phyloP scores from a whole-genome alignment of 768 basidiomycete species.

The Trametopsis cervina region DNA sequence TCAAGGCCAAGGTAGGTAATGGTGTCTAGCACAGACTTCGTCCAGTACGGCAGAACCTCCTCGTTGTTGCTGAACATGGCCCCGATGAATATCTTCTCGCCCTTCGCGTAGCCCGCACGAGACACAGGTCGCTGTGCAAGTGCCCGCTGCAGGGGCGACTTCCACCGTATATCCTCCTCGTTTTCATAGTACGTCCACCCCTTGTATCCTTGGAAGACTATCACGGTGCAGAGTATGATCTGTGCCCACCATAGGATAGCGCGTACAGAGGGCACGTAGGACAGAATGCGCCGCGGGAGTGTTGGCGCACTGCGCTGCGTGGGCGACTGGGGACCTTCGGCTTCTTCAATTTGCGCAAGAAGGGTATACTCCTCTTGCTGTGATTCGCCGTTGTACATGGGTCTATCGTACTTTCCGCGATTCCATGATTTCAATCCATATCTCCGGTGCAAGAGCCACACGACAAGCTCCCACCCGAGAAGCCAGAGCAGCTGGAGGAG shows the following conservation, averaged over 20 bases:
- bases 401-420: too few relatives aligned
- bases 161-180: conserved; percentile 21
- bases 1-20: conserved; percentile 34
- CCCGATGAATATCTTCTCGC: conserved; percentile 31
- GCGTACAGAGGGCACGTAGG: background rate
- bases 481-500: conserved; percentile 7
- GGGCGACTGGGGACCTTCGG: too few relatives aligned
- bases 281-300: too few relatives aligned
- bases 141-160: conserved; percentile 16
- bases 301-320: too few relatives aligned
- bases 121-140: conserved; percentile 13
- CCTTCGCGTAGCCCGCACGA: conserved; percentile 19
- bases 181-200: conserved; percentile 19
- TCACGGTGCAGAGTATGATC: conserved; percentile 7
- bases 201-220: conserved; percentile 7
- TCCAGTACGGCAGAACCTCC: conserved; percentile 33
- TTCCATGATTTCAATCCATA: too few relatives aligned
- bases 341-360: too few relatives aligned
- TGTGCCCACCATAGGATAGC: conserved; percentile 7
- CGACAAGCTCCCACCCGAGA: background rate
- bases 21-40: conserved; percentile 25
- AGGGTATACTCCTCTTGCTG: conserved; percentile 6
- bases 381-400: too few relatives aligned
- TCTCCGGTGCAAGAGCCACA: background rate
- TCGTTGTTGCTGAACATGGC: conserved; percentile 36